Conservation (phyloP, 108 stramenopile genomes). For the Thalassiosira profunda region DNA sequence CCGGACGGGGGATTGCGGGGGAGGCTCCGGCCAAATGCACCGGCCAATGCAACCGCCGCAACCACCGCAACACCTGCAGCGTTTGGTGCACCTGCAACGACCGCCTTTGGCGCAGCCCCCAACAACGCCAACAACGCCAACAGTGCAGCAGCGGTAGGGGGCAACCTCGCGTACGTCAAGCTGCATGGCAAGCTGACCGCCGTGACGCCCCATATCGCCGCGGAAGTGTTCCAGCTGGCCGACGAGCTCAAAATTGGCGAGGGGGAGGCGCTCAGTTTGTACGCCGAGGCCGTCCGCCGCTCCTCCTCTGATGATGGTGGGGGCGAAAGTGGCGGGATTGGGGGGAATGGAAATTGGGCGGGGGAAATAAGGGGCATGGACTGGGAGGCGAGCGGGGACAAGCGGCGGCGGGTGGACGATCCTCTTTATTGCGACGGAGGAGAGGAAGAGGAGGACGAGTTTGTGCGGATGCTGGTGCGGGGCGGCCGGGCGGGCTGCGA, state of each 20-base stretch:
- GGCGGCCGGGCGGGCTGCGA: conserved; percentile 15
- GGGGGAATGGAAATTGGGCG: no score
- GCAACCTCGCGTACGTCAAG: conserved; percentile 16
- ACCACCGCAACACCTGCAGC: background rate
- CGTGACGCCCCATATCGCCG: conserved; percentile 49
- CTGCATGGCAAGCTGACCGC: conserved; percentile 31
- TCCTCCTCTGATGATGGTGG: background rate
- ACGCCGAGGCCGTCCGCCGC: conserved; percentile 33
- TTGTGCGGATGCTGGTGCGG: conserved; percentile 17
- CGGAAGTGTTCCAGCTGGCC: conserved; percentile 50
- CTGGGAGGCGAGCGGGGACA: no score
- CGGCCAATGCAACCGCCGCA: background rate
- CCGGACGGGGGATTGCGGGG: background rate
- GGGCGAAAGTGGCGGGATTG: background rate
- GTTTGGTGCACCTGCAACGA: conserved; percentile 1
- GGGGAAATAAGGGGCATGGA: no score
- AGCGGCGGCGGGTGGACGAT: no score
- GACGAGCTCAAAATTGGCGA: conserved; percentile 64
- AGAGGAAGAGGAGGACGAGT: conserved; percentile 6
- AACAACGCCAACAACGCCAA: conserved; percentile 7
- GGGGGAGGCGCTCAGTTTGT: conserved; percentile 55
- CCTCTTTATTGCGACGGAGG: no score
- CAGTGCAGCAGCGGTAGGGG: conserved; percentile 33
- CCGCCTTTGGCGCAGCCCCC: background rate
- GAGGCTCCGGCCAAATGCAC: background rate